These are phyloP conservation scores for Xylariaceae sp. DNA, from an alignment of 2,329 filamentous ascomycete species.

Conservation along the genomic window DNA sequence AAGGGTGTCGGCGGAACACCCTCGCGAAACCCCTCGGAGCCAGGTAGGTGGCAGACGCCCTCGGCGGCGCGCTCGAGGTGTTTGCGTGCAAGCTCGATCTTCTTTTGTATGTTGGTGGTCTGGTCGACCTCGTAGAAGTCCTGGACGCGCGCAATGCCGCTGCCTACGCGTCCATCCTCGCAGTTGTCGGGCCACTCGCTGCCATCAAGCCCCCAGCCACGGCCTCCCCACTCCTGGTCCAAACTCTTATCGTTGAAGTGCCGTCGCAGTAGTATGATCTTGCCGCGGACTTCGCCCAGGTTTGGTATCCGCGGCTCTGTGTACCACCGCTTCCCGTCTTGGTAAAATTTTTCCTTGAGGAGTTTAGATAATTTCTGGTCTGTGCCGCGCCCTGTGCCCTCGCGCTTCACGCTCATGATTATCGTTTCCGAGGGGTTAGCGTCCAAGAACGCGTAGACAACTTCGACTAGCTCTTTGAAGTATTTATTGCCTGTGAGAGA, in stretches of 20 bases:
- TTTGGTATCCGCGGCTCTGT: constrained; percentile 77
- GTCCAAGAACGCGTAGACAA: constrained; percentile 76
- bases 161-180: constrained; percentile 71
- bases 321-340: constrained; percentile 70
- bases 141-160: constrained; percentile 82
- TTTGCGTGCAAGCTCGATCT: constrained; percentile 74
- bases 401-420: constrained; percentile 87
- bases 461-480: constrained; percentile 73
- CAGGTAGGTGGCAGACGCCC: constrained; percentile 53
- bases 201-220: constrained; percentile 65
- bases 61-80: constrained; percentile 77
- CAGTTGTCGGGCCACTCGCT: constrained; percentile 87
- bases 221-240: constrained; percentile 54
- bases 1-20: constrained; percentile 60
- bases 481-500: constrained; percentile 81
- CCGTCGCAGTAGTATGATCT: constrained; percentile 82
- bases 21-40: constrained; percentile 35
- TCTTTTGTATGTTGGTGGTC: constrained; percentile 76
- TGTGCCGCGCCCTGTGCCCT: constrained; percentile 80
- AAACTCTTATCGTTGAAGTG: constrained; percentile 70
- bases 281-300: constrained; percentile 79
- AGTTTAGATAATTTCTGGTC: constrained; percentile 80
- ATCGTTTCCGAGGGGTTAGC: constrained; percentile 81
- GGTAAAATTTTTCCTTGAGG: constrained; percentile 74
- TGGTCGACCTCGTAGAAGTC: constrained; percentile 92